Base-by-base conservation (phyloP, 164 flowering plant genomes). In the Vitis riparia region DNA sequence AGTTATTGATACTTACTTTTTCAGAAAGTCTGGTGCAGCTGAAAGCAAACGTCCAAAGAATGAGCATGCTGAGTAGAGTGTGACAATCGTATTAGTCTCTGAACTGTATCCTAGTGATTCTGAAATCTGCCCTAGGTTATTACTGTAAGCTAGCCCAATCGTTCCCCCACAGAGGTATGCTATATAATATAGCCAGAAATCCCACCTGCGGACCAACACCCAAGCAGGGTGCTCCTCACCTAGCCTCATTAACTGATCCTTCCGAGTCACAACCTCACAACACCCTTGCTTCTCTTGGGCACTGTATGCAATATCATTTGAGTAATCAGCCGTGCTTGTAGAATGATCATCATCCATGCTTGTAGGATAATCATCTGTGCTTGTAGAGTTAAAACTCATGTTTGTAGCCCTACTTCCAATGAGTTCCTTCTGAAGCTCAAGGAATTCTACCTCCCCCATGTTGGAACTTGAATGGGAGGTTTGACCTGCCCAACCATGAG, bases 131-230 rank as follows among this genome's bases (percentile, higher is more conserved):
- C 83, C 83, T 1, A 80, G 62, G 62, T 77, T 80, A 57, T 80
- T 80, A 63, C 81, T 80, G 49, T 80, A 80, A 4, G 75, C 83
- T 15, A 80, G 44, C 23, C 81, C 81, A 10, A 77, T 67, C 8
- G 83, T 80, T 11, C 81, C 81, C 6, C 81, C 80, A 62, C 83
- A 80, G n/a, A 80, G 75, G 51, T 80, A 80, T 0, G 81, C 68
- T 5, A 67, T 2, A 30, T 63, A 80, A 23, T 80, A 80, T 0
- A 77, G 63, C 83, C 83, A 80, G 58, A 80, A 80, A 44, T 80
- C 83, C 73, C 16, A 61, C 16, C 74, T 59, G 0, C 71, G 32
- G 15, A 77, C 59, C 0, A 77, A 68, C 65, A 55, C 5, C 14
- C 44, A 11, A 13, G 73, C 72, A 1, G 81, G 9, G 30, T 80